Base-by-base conservation (phyloP, 2,329 filamentous ascomycete genomes). In the Ilyonectria mors-panacis region DNA sequence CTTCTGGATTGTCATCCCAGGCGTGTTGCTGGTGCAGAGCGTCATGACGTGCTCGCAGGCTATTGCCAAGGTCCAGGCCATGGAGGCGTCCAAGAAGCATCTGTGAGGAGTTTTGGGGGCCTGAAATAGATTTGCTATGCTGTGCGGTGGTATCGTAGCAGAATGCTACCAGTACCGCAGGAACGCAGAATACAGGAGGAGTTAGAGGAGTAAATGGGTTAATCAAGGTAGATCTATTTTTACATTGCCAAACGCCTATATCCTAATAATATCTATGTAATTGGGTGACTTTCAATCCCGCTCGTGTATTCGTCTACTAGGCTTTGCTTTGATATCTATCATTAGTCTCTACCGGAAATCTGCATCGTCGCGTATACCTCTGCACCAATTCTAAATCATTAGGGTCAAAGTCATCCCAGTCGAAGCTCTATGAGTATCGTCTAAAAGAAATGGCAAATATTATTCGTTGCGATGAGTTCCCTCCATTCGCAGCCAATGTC, bases 1-100 rank as follows among this genome's bases (percentile, higher is more conserved):
- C 0, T 83, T 87, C 66, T 89, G 87, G 87, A 83, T 89, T 44
- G 78, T 86, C 19, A 82, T 88, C 35, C 86, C 87, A 0, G 55
- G 72, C 3, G 73, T 67, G 6, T 66, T 83, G 45, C 66, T 84
- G 39, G 21, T 71, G 1, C 64, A 72, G 28, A 82, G 81, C 45
- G 71, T 76, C 1, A 62, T 42, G 26, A 74, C 73, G 44, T 76
- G 71, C 0, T 71, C 68, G 13, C 63, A 64, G 2, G 79, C 72
- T 0, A 79, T 82, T 66, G 75, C 67, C 0, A 71, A 68, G 69
- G 64, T 77, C 1, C 74, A 80, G 60, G 73, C 68, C 19, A 57
- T 62, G 30, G 69, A 75, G 44, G 69, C 64, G 44, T 47, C 35
- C 2, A 79, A 78, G 72, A 79, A 76, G 72, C 54, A 71, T 44